These are phyloP conservation scores for Candida smagusa DNA, from an alignment of 1,139 yeast genomes.

Conservation along the genomic window DNA sequence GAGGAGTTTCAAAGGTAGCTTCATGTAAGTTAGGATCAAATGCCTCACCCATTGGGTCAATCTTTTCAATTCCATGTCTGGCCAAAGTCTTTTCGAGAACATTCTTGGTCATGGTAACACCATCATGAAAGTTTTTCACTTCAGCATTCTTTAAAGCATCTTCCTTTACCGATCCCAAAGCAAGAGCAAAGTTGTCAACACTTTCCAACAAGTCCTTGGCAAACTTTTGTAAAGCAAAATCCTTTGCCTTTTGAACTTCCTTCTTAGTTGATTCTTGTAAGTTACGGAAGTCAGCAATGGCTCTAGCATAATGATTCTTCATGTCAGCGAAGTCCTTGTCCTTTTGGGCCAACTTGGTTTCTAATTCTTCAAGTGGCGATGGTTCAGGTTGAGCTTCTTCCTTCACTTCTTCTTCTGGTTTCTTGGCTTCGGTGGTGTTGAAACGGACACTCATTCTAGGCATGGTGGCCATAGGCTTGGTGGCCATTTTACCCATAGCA, in stretches of 20 bases:
- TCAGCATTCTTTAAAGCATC: slow-evolving; percentile 63
- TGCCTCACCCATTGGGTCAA: slow-evolving; percentile 79
- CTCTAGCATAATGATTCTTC: slow-evolving; percentile 79
- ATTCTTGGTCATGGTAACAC: slow-evolving; percentile 87
- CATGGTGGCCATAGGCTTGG: slow-evolving; percentile 7
- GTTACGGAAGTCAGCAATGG: slow-evolving; percentile 91
- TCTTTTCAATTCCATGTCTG: slow-evolving; percentile 76
- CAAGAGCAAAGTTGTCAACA: slow-evolving; percentile 87
- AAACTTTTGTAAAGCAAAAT: slow-evolving; percentile 88
- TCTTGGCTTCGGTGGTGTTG: slow-evolving; percentile 21
- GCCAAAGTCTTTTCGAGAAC: slow-evolving; percentile 82
- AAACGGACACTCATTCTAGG: slow-evolving; percentile 19
- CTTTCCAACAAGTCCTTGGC: slow-evolving; percentile 90
- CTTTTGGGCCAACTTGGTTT: slow-evolving; percentile 58
- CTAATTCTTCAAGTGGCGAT: slow-evolving; percentile 38
- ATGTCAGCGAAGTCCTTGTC: slow-evolving; percentile 79
- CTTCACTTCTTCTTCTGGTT: slow-evolving; percentile 11
- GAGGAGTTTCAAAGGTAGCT: slow-evolving; percentile 86
- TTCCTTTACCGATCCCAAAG: slow-evolving; percentile 70
- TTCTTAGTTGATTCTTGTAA: slow-evolving; percentile 87
- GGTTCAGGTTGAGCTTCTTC: slow-evolving; percentile 5
- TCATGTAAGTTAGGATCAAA: slow-evolving; percentile 94
- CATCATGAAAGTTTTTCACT: slow-evolving; percentile 76
- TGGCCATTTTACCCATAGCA: slow-evolving; percentile 13
- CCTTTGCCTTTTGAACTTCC: slow-evolving; percentile 83